Conservation (phyloP, 2,329 filamentous ascomycete species). For the Coccinonectria pachysandricola region DNA sequence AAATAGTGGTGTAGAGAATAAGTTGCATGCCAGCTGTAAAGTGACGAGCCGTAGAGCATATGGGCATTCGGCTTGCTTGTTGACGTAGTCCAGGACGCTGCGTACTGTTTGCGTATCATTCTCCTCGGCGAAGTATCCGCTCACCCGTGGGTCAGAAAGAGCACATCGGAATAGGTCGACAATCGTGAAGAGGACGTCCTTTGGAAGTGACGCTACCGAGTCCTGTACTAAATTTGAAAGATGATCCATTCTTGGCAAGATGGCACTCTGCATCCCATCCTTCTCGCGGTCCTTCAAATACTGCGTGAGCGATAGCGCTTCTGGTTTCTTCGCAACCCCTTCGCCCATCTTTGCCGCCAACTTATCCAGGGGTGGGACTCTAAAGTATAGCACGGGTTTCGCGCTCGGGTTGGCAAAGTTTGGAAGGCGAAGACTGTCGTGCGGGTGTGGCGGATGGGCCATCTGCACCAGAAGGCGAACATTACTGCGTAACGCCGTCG, state of each 20-base stretch:
- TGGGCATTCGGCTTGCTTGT: conserved; percentile 47
- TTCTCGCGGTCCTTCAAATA: conserved; percentile 59
- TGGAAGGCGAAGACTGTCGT: conserved; percentile 60
- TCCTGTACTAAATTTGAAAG: conserved; percentile 53
- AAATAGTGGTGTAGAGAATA: conserved; percentile 69
- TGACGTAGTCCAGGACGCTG: conserved; percentile 51
- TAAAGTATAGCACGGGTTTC: conserved; percentile 62
- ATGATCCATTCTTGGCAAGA: conserved; percentile 58
- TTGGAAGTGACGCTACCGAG: conserved; percentile 44
- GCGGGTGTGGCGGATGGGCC: conserved; percentile 66
- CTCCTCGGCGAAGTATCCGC: conserved; percentile 76
- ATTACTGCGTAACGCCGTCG: conserved; percentile 56
- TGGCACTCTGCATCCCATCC: conserved; percentile 51
- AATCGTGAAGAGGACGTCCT: conserved; percentile 63
- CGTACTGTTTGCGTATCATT: conserved; percentile 50
- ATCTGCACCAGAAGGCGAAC: conserved; percentile 65
- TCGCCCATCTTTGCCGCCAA: conserved; percentile 66
- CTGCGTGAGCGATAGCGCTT: conserved; percentile 52
- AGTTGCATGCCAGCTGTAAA: conserved; percentile 73
- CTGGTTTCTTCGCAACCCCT: conserved; percentile 41
- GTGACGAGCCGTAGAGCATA: conserved; percentile 79
- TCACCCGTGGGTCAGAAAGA: conserved; percentile 67
- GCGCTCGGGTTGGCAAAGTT: conserved; percentile 53
- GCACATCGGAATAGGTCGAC: conserved; percentile 78
- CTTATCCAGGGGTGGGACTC: conserved; percentile 74